Base-by-base conservation (phyloP, 352 stramenopile species). In the Elongisporangium undulatum region DNA sequence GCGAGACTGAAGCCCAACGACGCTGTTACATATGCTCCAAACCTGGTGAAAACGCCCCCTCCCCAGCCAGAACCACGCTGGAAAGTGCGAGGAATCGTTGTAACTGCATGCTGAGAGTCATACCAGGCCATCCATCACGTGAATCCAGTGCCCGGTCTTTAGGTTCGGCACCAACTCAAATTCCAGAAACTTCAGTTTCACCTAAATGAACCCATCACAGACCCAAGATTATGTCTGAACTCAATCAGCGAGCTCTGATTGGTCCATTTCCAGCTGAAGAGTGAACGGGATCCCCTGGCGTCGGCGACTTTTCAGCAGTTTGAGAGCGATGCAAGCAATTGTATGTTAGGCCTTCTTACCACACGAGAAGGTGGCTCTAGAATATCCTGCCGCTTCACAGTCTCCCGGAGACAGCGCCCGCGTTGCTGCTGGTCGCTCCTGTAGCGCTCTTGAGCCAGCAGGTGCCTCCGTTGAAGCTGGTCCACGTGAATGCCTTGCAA, bases 401-500 rank as follows among this genome's bases (percentile, higher is more conserved):
- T 38, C 49, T 58, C 16, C 66, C 66, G 6, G 69, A 73, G 4
- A 77, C 66, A 26, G 66, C 66, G 48, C 66, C 69, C 13, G 56
- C n/a, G 9, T 64, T 26, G 10, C 59, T 39, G 29, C 53, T 51
- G 51, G 51, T 55, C 8, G 61, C 12, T 13, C 45, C 59, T 61
- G 71, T 51, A 3, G 38, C 20, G n/a, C 62, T 69, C 66, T 89
- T 89, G 22, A 89, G 71, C 67, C 66, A 87, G 62, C 80, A 90
- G 4, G 75, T 85, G 15, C 79, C 79, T 12, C 72, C 68, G 23
- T 68, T 72, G 55, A 76, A 70, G 58, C 78, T 68, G 7, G 62
- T 77, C 77, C 79, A 89, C 17, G 77, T 77, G 60, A 75, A 89
- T 3, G 64, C 66, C n/a, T 68, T 67, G 55, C 79, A 89, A 1